Base-by-base conservation (phyloP, 345 rosid genomes). In the Noccaea bulbosa region DNA sequence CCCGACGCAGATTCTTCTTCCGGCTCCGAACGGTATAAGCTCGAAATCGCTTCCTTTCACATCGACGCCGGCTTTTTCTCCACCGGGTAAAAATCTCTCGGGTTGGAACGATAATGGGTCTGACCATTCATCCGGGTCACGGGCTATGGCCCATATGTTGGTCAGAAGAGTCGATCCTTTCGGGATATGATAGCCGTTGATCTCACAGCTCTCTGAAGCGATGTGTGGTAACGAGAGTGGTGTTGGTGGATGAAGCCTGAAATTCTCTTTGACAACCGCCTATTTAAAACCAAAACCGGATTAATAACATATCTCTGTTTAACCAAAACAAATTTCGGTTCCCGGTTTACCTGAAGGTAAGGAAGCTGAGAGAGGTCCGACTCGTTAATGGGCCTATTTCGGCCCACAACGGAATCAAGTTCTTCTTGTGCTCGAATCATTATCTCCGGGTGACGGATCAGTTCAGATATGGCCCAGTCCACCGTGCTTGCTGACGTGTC, bases 401-500 rank as follows among this genome's bases (percentile, higher is more conserved):
- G 79, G 34, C 95, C 97, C 5, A 91, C 86, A 1, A 87, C 83
- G 0, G 83, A 65, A 76, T 93, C 92, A 12, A 91, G 70, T 67
- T 93, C 98, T 43, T 65, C 32, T 58, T 70, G 83, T 76, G 82
- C 84, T 38, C 54, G 79, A 46, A 72, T 74, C 60, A 87, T 46
- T 62, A 83, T 78, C 2, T 67, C 51, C 1, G 97, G 98, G 59
- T 91, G 92, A 11, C 97, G 85, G 7, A 93, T 83, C 0, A 93
- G 74, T 39, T 93, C 98, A 0, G 98, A 91, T 17, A 91, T 81
- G 46, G 92, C 94, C 98, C 98, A 93, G 17, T 93, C 98, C 16
- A 82, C 83, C 0, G 98, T 93, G 72, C 96, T 86, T 5, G 96
- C 83, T n/a, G 97, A 79, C 44, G 98, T 93, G 81, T 93, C 98